Base-by-base conservation (phyloP, 2,329 filamentous ascomycete genomes). In the Cercospora zeae-maydis region DNA sequence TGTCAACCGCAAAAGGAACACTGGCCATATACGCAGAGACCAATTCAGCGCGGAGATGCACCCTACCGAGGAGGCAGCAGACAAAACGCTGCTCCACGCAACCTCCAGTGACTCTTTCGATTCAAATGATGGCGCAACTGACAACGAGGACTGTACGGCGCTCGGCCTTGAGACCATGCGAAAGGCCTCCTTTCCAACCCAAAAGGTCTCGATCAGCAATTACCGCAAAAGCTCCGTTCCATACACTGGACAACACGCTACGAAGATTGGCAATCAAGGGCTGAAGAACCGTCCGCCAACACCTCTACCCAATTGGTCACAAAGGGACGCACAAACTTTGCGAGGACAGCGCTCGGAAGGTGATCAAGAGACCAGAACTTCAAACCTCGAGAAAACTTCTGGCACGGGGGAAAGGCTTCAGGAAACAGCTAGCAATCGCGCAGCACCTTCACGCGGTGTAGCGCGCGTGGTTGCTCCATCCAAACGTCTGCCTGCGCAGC, bases 61-160 rank as follows among this genome's bases (percentile, higher is more conserved):
- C 74, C 88, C 92, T 84, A 82, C 89, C 71, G 90, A 93, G 76
- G 84, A 93, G 71, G 92, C 96, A 76, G 93, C 90, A 37, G 93
- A 98, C 78, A 93, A 93, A 76, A 98, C 98, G 93, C 97, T 93
- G 65, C 84, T 92, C 54, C 89, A 91, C 71, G 83, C 90, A 19
- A 65, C 68, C 30, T 71, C 66, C 13, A 53, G 31, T 27, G 47
- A 60, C 27, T 67, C 66, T 24, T 68, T 67, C 19, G 69, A 67
- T 6, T 54, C 68, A 11, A 77, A 80, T 66, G 91, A 96, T 73
- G 49, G 49, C 16, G 85, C 90, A 63, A 98, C 95, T 16, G 95
- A 98, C 74, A 92, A 97, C 74, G 93, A 98, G 77, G 93, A 98
- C 77, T 97, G 93, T 93, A 91, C 90, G 53, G 87, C 90, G 58